Evolutionary conservation across 768 basidiomycete species (phyloP), one percentile per base, ranked within the genome.

Genomic region (Holtermanniella nyarrowii): DNA sequence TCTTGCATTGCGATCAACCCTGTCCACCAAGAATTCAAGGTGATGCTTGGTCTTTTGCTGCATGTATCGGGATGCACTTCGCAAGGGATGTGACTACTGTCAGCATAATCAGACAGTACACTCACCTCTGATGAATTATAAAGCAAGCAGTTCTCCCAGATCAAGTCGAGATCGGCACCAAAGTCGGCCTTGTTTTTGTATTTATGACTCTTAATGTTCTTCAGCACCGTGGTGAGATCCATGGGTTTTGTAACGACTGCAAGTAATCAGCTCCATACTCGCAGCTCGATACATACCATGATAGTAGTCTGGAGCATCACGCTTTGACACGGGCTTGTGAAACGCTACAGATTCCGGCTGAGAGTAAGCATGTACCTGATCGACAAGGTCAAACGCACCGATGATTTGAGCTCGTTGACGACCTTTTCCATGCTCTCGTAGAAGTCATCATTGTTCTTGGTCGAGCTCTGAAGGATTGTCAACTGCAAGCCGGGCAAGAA

Each of bases 111-210:
- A 46, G 58, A 39, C 10, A 26, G 22, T 42, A 37, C n/a, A 22
- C 84, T 54, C 60, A 88, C 91, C 76, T 89, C 85, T 11, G 82
- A 79, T 16, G 86, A 83, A 70, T 99, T 99, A 71, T 97, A 97
- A 4, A 79, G 82, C 57, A 84, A 79, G 72, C 93, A 96, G 59
- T 97, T 99, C 43, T 82, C 81, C 95, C 95, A 99, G 59, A 99
- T 96, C 55, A 96, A 80, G 59, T 93, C 87, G 41, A 99, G 76
- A 73, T 99, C 95, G 53, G 86, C 84, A 57, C 84, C 84, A 73
- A 99, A 97, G 62, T 91, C 86, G 57, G 81, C 77, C 74, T 97
- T 97, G 25, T 83, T 87, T 73, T 91, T 90, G 79, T 95, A 96
- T 44, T 81, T 78, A 68, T 86, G 87, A 53, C 79, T 76, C 75